Base-by-base conservation (phyloP, 2,329 filamentous ascomycete species). In the Hypoxylon sp. region DNA sequence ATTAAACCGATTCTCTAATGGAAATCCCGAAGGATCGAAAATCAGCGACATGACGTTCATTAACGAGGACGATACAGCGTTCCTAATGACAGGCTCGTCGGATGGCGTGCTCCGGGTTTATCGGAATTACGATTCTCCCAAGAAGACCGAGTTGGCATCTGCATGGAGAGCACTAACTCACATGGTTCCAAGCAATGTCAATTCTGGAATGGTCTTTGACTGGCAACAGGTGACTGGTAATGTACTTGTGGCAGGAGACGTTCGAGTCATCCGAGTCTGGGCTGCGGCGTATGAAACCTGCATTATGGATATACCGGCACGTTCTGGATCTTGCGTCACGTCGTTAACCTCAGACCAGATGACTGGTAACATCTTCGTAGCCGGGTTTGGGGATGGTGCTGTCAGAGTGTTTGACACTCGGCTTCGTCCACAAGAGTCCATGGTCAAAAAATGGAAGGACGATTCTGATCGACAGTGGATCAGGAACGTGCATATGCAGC, bases 191-290 rank as follows among this genome's bases (percentile, higher is more conserved):
- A 97, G 93, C 78, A 97, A 95, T 74, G 91, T 94, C 74, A 97
- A 97, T 77, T 94, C 94, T 1, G 96, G 96, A 21, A 91, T 99
- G 80, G 95, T 98, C 25, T 96, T 98, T 76, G 95, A 99, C 78
- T 99, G 96, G 96, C 95, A 98, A 78, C 96, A 99, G 80, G 94
- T 96, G n/a, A 93, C 93, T 71, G 96, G 96, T 6, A 92, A 93
- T 65, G 90, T 97, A 6, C 85, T 99, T n/a, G 96, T 98, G 30
- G 96, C 96, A 9, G 96, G 96, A 46, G 96, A 99, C 77, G 93
- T 97, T 57, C 92, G 96, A 62, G 92, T 97, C 32, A 97, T 99
- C 72, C 88, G 94, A 34, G 93, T 98, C 32, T 99, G 96, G 96
- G 96, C 96, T 75, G 95, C 95, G 14, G 93, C 93, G 6, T 92